Base-by-base conservation (phyloP, 163 green algal genomes). In the Prototheca wickerhamii region DNA sequence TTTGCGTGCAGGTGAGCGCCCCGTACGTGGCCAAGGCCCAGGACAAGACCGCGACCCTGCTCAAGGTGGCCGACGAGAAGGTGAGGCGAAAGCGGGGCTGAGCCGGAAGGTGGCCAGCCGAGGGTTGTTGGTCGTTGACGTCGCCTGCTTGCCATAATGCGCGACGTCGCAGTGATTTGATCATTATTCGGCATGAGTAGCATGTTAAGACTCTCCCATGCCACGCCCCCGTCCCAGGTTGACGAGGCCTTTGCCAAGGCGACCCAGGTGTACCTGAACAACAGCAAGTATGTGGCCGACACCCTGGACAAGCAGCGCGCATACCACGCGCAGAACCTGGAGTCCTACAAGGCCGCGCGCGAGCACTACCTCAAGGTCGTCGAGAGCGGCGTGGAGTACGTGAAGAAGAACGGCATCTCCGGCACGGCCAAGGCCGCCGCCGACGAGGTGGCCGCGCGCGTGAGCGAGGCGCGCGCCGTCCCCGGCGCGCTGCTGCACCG, bases 281-380 rank as follows among this genome's bases (percentile, higher is more conserved):
- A 76, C 57, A 29, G 67, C 44, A 49, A 33, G 12, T 74, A 63
- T 42, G 20, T 70, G 57, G 26, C 50, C 29, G 28, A 49, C 29
- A 64, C 73, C 28, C 40, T 79, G 46, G 60, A 69, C 40, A 55
- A 63, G 18, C 72, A 82, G 61, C 54, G 58, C 26, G 52, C 70
- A 40, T 70, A 72, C 52, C 70, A 75, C 54, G 40, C 50, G 10
- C 17, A 64, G 34, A 76, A 81, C 61, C 46, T 78, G 64, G 58
- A 76, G 58, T 64, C 25, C 23, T 81, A 76, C 57, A 58, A 52
- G 15, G 52, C 59, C 35, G 75, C 72, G 0, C 49, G 71, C 15
- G 68, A 82, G 54, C 63, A 71, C 61, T 82, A 82, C 64, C 64
- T 82, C 52, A 68, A 79, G 60, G 70, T 77, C 53, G 66, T 79